phyloP scores from a whole-genome alignment of 2,329 filamentous ascomycete genomes.

The Dothideomycetes sp. region DNA sequence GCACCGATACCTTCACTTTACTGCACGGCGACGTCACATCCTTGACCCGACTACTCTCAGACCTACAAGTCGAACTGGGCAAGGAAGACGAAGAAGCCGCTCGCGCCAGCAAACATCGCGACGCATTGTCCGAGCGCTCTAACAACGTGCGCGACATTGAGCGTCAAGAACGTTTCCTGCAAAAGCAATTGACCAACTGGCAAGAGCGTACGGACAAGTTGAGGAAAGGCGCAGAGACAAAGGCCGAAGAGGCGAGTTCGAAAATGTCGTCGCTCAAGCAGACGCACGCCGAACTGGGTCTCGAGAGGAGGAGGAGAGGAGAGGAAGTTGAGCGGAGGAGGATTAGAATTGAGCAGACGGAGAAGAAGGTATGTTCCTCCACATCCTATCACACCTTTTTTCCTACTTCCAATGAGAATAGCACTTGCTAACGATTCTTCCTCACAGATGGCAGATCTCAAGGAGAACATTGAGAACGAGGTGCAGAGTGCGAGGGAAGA shows the following conservation, averaged over 20 bases:
- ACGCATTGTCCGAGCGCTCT: constrained; percentile 76
- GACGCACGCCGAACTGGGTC: constrained; percentile 69
- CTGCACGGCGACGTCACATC: constrained; percentile 77
- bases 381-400: not conserved
- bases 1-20: constrained; percentile 77
- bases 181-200: constrained; percentile 77
- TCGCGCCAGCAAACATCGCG: constrained; percentile 70
- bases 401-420: not conserved
- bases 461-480: constrained; percentile 94
- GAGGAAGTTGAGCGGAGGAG: constrained; percentile 86
- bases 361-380: constrained; percentile 72
- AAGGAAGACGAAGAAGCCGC: constrained; percentile 88
- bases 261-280: constrained; percentile 84
- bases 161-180: constrained; percentile 71
- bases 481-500: constrained; percentile 84
- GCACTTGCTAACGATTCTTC: constrained; percentile 17
- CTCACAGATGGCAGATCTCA: constrained; percentile 83
- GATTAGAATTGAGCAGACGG: constrained; percentile 93
- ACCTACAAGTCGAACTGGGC: constrained; percentile 71
- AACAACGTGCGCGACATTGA: constrained; percentile 91
- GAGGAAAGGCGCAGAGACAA: constrained; percentile 68
- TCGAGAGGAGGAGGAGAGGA: constrained; percentile 77
- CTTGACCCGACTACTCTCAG: constrained; percentile 81
- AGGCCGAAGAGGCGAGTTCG: constrained; percentile 69
- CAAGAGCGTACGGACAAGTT: constrained; percentile 78